Percentiles rank a stretch among this genome's conserved stretches.
phyloP scores from a whole-genome alignment of 2,329 filamentous ascomycete species.

The Alternaria incomplexa region DNA sequence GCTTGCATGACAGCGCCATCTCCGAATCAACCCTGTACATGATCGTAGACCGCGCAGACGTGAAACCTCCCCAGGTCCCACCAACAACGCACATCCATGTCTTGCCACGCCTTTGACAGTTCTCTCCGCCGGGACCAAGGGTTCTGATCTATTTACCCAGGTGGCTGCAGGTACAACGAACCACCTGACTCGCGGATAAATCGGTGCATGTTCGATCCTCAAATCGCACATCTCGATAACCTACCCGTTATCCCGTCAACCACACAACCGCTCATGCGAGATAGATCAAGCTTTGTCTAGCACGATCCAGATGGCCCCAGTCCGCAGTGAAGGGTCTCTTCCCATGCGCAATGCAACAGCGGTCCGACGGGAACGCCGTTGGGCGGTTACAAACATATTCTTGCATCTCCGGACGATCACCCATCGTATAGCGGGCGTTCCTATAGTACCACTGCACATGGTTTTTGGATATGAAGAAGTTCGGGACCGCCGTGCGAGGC shows the following conservation, averaged over 20 bases:
- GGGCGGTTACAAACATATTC: background rate
- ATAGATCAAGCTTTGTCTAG: conserved; percentile 6
- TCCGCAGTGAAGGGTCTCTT: background rate
- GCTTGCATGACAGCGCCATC: background rate
- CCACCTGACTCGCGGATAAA: conserved; percentile 13
- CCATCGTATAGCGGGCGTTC: background rate
- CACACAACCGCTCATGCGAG: background rate
- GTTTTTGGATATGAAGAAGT: background rate
- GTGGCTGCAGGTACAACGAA: conserved; percentile 7
- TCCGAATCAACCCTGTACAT: background rate
- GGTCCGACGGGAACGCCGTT: background rate
- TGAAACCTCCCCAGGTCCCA: background rate
- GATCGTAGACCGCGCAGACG: background rate
- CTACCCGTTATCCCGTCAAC: conserved; percentile 13
- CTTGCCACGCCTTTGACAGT: background rate
- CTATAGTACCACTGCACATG: background rate
- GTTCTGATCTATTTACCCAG: conserved; percentile 7
- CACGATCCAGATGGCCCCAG: background rate
- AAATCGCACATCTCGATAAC: background rate
- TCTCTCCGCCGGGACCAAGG: background rate
- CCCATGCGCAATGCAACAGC: conserved; percentile 3
- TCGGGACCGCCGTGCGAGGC: background rate
- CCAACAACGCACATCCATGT: background rate
- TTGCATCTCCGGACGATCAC: background rate
- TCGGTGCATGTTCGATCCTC: background rate